Evolutionary conservation across 2,329 filamentous ascomycete genomes (phyloP), one percentile per base, ranked within the genome.

Genomic region (Juglanconis juglandina): DNA sequence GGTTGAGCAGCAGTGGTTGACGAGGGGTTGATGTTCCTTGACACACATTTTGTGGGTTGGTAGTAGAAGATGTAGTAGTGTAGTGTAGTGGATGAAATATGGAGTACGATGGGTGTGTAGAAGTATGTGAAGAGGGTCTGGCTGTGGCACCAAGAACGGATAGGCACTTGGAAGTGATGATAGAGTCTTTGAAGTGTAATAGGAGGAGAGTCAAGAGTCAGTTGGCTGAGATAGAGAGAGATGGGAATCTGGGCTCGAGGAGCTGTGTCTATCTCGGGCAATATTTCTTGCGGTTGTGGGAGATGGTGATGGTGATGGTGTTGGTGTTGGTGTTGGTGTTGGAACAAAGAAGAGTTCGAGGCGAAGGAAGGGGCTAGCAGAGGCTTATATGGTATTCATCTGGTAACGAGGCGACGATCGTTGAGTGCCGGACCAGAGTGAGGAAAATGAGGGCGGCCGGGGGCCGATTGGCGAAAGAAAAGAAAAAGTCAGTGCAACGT

Each of bases 1-100:
- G 66, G 76, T 80, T 33, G 75, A 75, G 73, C 80, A 82, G 77
- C 80, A 82, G 65, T 75, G 68, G 71, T 79, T 75, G 72, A 81
- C 76, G 59, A 80, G 77, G 59, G 75, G 74, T 63, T 76, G 70
- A 64, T 71, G 69, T 58, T 77, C 76, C 66, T 75, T 73, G 71
- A 75, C 68, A 67, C 73, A 72, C 79, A 81, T 81, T 3, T 54
- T 63, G 46, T 24, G 13, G 14, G 2, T 32, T 37, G 6, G 50
- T 14, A n/a, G 32, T 2, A 24, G 24, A 24, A 24, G 24, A 24
- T 24, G 24, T 24, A 24, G 24, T 24, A 24, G 35, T 17, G 5
- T 10, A 64, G 63, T 72, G 70, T 52, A 44, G 49, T 9, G 13
- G 11, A 8, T 7, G 17, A 13, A 39, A 34, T 34, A 33, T 32